Evolutionary conservation across 768 basidiomycete species (phyloP), one percentile per base, ranked within the genome.

Genomic region (Tricholomella constricta): DNA sequence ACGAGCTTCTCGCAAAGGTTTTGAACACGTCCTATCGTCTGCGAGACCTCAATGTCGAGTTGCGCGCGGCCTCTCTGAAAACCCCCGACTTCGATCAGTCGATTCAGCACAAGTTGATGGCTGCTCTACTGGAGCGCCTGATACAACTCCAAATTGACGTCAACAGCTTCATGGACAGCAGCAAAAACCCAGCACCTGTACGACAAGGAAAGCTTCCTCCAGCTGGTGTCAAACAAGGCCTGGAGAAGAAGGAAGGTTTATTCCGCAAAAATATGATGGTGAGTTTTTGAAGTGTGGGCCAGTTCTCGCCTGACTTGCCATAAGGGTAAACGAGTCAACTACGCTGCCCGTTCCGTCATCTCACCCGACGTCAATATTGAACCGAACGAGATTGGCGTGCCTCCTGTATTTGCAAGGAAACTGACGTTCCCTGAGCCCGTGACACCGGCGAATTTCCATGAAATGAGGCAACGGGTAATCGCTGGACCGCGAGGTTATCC

Each of bases 181-280:
- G 84, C 66, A 98, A 98, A 75, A 98, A 98, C 64, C 94, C 96
- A 6, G 77, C 84, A 29, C 79, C 85, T n/a, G 75, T 91, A 52
- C 80, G 89, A 46, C 86, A 89, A 64, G 97, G 96, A 3, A 94
- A 94, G 65, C 75, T 91, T 17, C 94, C 95, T 25, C 94, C 95
- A 29, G 78, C 86, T 38, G 97, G 97, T 57, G 85, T 99, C 57
- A 99, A 98, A 78, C 96, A 99, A 70, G 83, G 89, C 11, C 72
- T 99, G 62, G 97, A 99, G 75, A 99, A 98, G 81, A 99, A 99
- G 72, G 97, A 98, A 59, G 97, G 97, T 40, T 68, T 99, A 44
- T 99, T 99, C 80, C 80, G 97, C 52, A 97, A 95, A 72, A 86
- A 99, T 65, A 98, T 99, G 97, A 99, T 99, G 97, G 95, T 94